Base-by-base conservation (phyloP, 2,329 filamentous ascomycete genomes). In the Aspergillus sp. region DNA sequence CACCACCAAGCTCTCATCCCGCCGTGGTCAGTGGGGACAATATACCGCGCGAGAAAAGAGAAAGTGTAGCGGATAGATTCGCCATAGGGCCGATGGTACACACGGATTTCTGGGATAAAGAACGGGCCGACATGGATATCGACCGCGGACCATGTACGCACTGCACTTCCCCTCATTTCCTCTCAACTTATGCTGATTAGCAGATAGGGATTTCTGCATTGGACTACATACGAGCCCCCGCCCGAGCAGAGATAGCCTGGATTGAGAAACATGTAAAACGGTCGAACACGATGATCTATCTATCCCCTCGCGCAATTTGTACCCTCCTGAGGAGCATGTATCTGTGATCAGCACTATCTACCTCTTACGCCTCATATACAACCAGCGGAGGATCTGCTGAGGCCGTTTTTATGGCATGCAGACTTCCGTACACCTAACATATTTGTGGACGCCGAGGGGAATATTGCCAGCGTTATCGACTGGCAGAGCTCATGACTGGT, bases 391-490 rank as follows among this genome's bases (percentile, higher is more conserved):
- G 58, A 62, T 12, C 51, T 73, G 23, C 43, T 59, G 45, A 48
- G 60, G 33, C 64, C 73, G 11, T 71, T 67, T 14, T 60, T 80
- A 50, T 78, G 69, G 72, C 74, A 79, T 63, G 64, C 62, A 44
- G 74, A 78, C 64, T 60, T 79, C 46, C 69, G 72, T 58, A 63
- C 70, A 17, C 62, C 66, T 5, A 79, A 77, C 59, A 63, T 78
- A 31, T 78, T 78, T 59, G 68, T 77, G 11, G 45, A 67, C 46
- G 45, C 74, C 39, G 61, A 68, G 44, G 64, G 61, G 53, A 40
- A 59, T 39, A 71, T 79, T 44, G 73, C 72, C n/a, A 67, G 69
- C 52, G 58, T 79, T 11, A 77, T 79, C 44, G 74, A 79, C 62
- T 79, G 75, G 75, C 73, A 77, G 62, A 68, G 69, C 44, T 65